Percentiles rank a stretch among this genome's conserved stretches.
phyloP scores from a whole-genome alignment of 2,329 filamentous ascomycete species.

The Neonectria hederae region DNA sequence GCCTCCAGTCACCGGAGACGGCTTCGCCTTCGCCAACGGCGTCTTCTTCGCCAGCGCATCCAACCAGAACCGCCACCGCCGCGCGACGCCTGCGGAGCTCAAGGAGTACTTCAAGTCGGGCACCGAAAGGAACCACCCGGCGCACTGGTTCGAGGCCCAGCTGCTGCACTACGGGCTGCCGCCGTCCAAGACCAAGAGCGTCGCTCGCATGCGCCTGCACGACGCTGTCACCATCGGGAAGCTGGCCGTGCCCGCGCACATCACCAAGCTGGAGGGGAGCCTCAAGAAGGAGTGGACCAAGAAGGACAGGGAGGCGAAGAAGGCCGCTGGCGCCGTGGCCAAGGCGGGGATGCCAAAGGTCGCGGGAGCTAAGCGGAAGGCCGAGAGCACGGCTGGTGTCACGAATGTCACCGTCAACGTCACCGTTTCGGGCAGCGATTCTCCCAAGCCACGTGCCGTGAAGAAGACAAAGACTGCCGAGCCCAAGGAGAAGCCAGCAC shows the following conservation, averaged over 20 bases:
- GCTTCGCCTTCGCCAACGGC: constrained; percentile 55
- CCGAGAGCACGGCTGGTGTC: constrained; percentile 7
- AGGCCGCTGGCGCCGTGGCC: constrained; percentile 30
- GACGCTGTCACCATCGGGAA: constrained; percentile 61
- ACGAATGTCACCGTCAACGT: background rate
- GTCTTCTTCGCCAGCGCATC: constrained; percentile 56
- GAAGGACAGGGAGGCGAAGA: constrained; percentile 60
- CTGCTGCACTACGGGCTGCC: constrained; percentile 69
- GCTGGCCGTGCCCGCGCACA: constrained; percentile 58
- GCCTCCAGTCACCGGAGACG: constrained; percentile 41
- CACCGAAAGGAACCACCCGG: constrained; percentile 59
- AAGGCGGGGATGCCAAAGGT: background rate
- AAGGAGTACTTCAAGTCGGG: constrained; percentile 55
- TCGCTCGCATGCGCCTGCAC: constrained; percentile 67
- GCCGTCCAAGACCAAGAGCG: constrained; percentile 65
- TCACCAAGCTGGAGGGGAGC: constrained; percentile 60
- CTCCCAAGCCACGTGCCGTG: background rate
- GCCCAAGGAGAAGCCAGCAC: background rate
- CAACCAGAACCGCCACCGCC: constrained; percentile 56
- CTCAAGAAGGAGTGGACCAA: constrained; percentile 67
- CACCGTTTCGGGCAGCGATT: background rate
- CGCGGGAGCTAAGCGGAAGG: constrained; percentile 44
- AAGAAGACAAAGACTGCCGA: constrained; percentile 31
- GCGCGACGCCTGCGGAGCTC: constrained; percentile 55
- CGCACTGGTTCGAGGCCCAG: constrained; percentile 71